These are phyloP conservation scores for Ceratobasidium papillatum DNA, from an alignment of 1,284 basidiomycete genomes.

Conservation along the genomic window DNA sequence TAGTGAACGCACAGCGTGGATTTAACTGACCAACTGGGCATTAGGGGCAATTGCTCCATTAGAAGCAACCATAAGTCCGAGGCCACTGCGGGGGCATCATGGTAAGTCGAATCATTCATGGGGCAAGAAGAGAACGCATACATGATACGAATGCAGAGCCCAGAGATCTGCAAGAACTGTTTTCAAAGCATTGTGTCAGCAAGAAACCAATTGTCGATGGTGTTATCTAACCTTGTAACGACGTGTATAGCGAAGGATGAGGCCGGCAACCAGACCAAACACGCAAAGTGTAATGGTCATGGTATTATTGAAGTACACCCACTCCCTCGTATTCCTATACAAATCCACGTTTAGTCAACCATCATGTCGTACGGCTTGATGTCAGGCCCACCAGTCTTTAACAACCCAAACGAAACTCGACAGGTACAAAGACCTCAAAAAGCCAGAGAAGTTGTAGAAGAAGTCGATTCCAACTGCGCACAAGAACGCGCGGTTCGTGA, in stretches of 20 bases:
- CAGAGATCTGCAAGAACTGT: constrained; percentile 32
- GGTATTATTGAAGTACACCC: constrained; percentile 47
- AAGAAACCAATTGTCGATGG: not conserved
- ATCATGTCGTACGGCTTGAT: not conserved
- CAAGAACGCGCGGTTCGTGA: constrained; percentile 60
- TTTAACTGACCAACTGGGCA: constrained; percentile 48
- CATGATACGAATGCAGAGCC: constrained; percentile 38
- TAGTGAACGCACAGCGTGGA: constrained; percentile 52
- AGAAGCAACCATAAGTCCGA: constrained; percentile 40
- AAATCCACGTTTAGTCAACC: not conserved
- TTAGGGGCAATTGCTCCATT: constrained; percentile 35
- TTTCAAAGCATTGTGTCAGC: not conserved
- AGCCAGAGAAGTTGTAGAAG: constrained; percentile 71
- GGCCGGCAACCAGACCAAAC: constrained; percentile 55
- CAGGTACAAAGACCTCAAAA: constrained; percentile 66
- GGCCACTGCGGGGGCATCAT: not conserved
- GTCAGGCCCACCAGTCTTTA: constrained; percentile 58
- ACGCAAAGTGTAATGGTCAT: constrained; percentile 51
- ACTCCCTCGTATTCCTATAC: constrained; percentile 43
- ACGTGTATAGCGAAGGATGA: constrained; percentile 53
- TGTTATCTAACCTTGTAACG: constrained; percentile 54
- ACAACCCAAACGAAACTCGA: constrained; percentile 70
- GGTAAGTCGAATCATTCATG: not conserved
- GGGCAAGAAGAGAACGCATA: constrained; percentile 29
- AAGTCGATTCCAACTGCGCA: constrained; percentile 71